Conservation (phyloP, 306 rosid species). For the Lathyrus tuberosus region DNA sequence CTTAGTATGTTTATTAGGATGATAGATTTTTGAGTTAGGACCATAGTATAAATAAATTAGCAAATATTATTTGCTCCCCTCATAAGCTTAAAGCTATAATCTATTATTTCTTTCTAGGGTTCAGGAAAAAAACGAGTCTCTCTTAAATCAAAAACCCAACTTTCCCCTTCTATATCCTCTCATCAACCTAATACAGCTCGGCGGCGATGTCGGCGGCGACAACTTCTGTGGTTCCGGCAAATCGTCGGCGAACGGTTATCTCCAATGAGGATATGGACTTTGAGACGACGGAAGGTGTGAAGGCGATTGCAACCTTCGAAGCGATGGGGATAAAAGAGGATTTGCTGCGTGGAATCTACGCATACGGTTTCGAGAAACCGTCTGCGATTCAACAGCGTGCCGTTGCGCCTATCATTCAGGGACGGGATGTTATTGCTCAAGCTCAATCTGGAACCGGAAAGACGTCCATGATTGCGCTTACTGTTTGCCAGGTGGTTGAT, state of each 20-base stretch:
- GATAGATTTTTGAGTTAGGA: too few species aligned
- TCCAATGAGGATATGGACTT: constrained; percentile 76
- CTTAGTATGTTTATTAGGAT: too few species aligned
- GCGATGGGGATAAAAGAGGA: constrained; percentile 94
- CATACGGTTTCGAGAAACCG: constrained; percentile 94
- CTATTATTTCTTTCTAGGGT: constrained; percentile 8
- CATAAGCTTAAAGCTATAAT: background rate
- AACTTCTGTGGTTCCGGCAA: constrained; percentile 75
- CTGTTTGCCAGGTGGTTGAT: constrained; percentile 90
- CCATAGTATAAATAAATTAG: background rate
- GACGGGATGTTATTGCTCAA: constrained; percentile 97
- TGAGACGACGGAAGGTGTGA: constrained; percentile 82
- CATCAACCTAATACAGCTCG: background rate
- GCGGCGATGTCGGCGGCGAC: constrained; percentile 52
- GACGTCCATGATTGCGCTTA: constrained; percentile 94
- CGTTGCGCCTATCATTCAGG: constrained; percentile 85
- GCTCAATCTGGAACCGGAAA: constrained; percentile 99
- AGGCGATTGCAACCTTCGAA: constrained; percentile 79
- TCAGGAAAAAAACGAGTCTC: background rate
- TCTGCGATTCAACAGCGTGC: constrained; percentile 98
- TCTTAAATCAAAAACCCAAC: background rate
- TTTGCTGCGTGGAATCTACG: constrained; percentile 86
- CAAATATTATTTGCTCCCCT: background rate
- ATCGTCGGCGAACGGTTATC: constrained; percentile 52
- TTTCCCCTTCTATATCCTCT: background rate